Evolutionary conservation across 2,329 filamentous ascomycete species (phyloP).

Genomic region (Aspergillus japonicus): DNA sequence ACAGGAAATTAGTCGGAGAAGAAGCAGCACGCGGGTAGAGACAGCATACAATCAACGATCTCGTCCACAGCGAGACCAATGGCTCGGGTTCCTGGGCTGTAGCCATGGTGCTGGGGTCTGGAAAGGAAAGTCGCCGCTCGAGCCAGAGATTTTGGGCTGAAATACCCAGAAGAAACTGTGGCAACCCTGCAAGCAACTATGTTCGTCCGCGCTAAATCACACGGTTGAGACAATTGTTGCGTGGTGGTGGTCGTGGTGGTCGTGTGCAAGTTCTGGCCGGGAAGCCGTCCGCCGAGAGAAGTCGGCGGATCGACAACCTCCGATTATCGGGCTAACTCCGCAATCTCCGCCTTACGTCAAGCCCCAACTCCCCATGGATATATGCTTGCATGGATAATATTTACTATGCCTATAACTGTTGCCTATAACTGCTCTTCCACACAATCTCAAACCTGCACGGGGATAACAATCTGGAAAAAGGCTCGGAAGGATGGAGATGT

Average conservation of each 20-base stretch:
- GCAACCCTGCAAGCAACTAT: too few relatives aligned
- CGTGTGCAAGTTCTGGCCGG: neutral
- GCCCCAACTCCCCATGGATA: neutral
- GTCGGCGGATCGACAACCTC: constrained; percentile 7
- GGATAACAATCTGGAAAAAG: constrained; percentile 11
- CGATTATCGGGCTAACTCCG: constrained; percentile 24
- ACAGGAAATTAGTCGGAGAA: neutral
- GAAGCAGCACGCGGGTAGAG: neutral
- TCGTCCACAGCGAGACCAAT: constrained; percentile 44
- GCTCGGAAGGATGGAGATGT: constrained; percentile 2
- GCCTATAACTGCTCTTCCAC: neutral
- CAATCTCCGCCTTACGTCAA: constrained; percentile 23
- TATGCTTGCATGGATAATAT: constrained; percentile 18
- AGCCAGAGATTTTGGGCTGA: neutral
- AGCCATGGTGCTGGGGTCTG: constrained; percentile 21
- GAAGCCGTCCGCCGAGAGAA: constrained; percentile 10
- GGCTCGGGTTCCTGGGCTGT: constrained; percentile 32
- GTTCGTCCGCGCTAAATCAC: too few relatives aligned
- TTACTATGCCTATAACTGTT: constrained; percentile 11
- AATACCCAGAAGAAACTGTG: too few relatives aligned
- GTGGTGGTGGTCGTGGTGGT: neutral
- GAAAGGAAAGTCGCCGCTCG: neutral
- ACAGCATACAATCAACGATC: constrained; percentile 39
- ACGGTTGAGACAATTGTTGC: neutral
- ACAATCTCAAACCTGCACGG: neutral